These are phyloP conservation scores for Syzygium malaccense DNA, from an alignment of 441 rosid genomes.

Conservation along the genomic window DNA sequence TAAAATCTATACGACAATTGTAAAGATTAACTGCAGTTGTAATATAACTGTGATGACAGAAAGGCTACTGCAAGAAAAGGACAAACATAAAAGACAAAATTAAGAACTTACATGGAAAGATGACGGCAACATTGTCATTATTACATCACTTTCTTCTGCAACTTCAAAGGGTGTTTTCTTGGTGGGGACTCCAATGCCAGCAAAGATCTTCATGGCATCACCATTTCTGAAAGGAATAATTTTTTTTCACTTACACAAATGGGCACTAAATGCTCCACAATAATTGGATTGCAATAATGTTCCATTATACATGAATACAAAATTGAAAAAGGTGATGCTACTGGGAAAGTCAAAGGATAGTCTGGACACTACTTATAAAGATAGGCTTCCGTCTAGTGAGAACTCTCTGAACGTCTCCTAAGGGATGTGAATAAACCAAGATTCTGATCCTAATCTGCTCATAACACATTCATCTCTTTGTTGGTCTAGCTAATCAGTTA, in stretches of 20 bases:
- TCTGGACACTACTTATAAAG: not conserved
- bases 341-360: not conserved
- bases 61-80: not conserved
- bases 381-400: not conserved
- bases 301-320: not conserved
- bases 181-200: slow-evolving; percentile 51
- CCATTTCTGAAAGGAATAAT: slow-evolving; percentile 45
- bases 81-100: not conserved
- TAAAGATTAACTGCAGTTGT: not conserved
- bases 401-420: not conserved
- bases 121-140: slow-evolving; percentile 92
- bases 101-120: slow-evolving; percentile 64
- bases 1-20: not conserved
- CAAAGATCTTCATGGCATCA: slow-evolving; percentile 54
- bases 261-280: not conserved
- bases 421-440: not conserved
- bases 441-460: not conserved
- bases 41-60: not conserved
- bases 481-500: not conserved
- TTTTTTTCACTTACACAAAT: not conserved
- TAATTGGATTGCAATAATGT: not conserved
- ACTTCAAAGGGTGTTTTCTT: slow-evolving; percentile 68
- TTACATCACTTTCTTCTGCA: slow-evolving; percentile 76
- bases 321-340: not conserved
- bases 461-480: not conserved